phyloP scores from a whole-genome alignment of 2,329 filamentous ascomycete species.

The Fusarium gaditjirri region DNA sequence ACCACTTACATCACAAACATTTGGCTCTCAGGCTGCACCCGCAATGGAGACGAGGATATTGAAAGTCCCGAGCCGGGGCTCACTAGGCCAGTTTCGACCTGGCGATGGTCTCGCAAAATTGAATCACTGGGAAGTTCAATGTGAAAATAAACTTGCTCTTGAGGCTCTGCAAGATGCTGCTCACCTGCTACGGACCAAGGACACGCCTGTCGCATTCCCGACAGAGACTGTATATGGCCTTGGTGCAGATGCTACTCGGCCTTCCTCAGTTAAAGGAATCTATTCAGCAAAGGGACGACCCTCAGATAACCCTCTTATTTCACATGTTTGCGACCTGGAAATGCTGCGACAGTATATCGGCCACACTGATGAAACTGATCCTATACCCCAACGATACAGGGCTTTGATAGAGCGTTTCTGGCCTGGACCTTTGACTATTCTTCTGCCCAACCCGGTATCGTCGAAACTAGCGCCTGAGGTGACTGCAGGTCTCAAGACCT shows the following conservation, averaged over 20 bases:
- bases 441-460: conserved; percentile 78
- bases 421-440: conserved; percentile 93
- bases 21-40: conserved; percentile 19
- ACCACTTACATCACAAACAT: conserved; percentile 45
- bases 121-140: conserved; percentile 56
- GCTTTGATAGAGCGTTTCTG: conserved; percentile 86
- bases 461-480: conserved; percentile 88
- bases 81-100: conserved; percentile 50
- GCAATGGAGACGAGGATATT: conserved; percentile 56
- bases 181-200: conserved; percentile 68
- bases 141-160: conserved; percentile 47
- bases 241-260: conserved; percentile 93
- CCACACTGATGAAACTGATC: conserved; percentile 42
- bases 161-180: conserved; percentile 71
- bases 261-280: conserved; percentile 86
- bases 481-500: conserved; percentile 84
- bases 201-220: conserved; percentile 90
- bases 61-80: conserved; percentile 46
- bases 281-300: conserved; percentile 91
- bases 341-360: conserved; percentile 76
- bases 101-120: conserved; percentile 47
- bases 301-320: conserved; percentile 93
- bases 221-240: conserved; percentile 98
- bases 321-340: conserved; percentile 84
- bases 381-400: conserved; percentile 79